Base-by-base conservation (phyloP, 139 green algal species). In the Coccomyxa sp. region DNA sequence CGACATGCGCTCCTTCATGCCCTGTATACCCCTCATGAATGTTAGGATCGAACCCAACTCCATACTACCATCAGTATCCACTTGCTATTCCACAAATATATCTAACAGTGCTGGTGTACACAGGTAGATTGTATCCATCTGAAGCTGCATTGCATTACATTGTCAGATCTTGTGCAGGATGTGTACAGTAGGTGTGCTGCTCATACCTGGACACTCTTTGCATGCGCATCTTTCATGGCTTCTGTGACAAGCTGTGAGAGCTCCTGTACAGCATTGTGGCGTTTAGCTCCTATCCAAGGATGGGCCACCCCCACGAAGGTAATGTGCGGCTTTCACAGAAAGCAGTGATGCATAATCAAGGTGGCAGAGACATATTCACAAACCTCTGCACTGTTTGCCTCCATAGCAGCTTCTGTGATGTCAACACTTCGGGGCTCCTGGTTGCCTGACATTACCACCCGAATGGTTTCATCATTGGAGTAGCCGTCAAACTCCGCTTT, bases 401-500 rank as follows among this genome's bases (percentile, higher is more conserved):
- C 90, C 59, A 97, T 93, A 23, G 93, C 96, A 78, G 88, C 94
- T 58, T 98, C 86, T 28, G 95, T 98, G 88, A 98, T 93, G 58
- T 98, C 95, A 25, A 95, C 90, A 25, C 78, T 82, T 71, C 87
- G 89, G 3, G 95, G 95, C 86, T 96, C 93, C 90, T 98, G 96
- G 89, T 98, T 98, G 84, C 96, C 96, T 14, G 91, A 93, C 92
- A 98, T 94, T 25, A 96, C 87, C 30, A 97, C 94, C 27, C 92
- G 83, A 57, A 98, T 95, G 17, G 94, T 97, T 90, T 98, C 95
- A n/a, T 96, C 95, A 31, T 93, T 86, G 82, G 91, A 93, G 83
- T 92, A 98, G 13, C 95, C 95, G 17, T 98, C 95, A 90, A 98
- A 98, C 67, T 97, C 93, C 13, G 95, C 92, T 71, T 91, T 95